Evolutionary conservation across 2,329 filamentous ascomycete genomes (phyloP).

Genomic region (Nannizziopsis arthrosporioides): DNA sequence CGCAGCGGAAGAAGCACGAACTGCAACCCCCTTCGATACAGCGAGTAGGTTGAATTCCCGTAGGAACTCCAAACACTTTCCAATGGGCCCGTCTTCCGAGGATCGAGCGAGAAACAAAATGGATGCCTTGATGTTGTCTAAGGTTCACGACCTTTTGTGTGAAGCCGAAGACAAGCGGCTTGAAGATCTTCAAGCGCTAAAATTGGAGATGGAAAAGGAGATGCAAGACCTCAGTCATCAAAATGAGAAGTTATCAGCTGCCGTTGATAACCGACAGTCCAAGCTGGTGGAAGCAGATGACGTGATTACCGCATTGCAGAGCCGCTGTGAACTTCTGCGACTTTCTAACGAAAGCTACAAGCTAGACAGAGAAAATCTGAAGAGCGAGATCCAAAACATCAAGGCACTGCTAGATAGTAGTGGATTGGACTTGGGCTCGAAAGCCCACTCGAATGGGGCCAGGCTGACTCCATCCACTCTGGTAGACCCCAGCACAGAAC

Average conservation of each 20-base stretch:
- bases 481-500: too few species aligned
- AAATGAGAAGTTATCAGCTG: neutral
- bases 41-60: too few species aligned
- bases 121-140: neutral
- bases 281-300: neutral
- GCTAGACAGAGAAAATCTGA: neutral
- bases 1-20: too few species aligned
- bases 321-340: neutral
- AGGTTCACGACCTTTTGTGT: neutral
- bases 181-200: slow-evolving; percentile 3
- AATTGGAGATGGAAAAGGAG: slow-evolving; percentile 6
- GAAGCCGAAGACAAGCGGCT: neutral
- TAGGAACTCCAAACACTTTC: too few species aligned
- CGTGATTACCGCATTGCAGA: neutral
- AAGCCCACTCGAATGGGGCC: too few species aligned
- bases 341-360: neutral
- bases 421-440: neutral
- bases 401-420: neutral
- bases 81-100: too few species aligned
- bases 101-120: too few species aligned
- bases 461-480: too few species aligned
- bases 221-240: slow-evolving; percentile 4
- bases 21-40: too few species aligned
- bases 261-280: slow-evolving; percentile 4
- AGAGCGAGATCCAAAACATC: neutral